Percentiles rank a stretch among this genome's conserved stretches.
Evolutionary conservation across 192 early-diverging fungal genomes (phyloP).

Genomic region (Backusella australiensis): DNA sequence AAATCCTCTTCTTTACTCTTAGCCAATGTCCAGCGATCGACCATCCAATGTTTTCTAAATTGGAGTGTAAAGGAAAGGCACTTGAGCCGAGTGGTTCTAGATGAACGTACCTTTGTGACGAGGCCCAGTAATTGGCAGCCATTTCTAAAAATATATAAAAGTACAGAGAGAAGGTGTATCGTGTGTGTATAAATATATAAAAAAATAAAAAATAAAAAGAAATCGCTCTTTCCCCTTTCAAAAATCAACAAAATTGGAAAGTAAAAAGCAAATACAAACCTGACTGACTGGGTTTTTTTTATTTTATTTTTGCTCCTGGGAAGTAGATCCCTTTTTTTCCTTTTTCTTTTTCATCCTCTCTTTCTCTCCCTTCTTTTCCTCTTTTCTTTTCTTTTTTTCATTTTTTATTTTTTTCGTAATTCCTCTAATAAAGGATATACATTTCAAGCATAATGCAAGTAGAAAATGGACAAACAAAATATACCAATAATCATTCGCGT

Average conservation of each 20-base stretch:
- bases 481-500: not conserved
- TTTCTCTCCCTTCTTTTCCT: not conserved
- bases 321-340: not conserved
- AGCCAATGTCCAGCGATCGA: slow-evolving; percentile 49
- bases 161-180: not conserved
- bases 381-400: not conserved
- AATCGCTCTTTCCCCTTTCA: not conserved
- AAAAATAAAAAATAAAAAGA: not conserved
- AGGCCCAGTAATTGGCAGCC: slow-evolving; percentile 77
- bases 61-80: not conserved
- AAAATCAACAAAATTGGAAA: slow-evolving; percentile 6
- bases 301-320: not conserved
- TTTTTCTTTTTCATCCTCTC: not conserved
- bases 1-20: slow-evolving; percentile 56
- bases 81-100: not conserved
- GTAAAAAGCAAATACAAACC: not conserved
- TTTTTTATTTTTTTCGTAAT: not conserved
- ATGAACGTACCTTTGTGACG: slow-evolving; percentile 58
- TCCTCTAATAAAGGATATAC: slow-evolving; percentile 8
- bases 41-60: slow-evolving; percentile 58
- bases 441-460: not conserved
- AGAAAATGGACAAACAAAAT: slow-evolving; percentile 4
- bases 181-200: not conserved
- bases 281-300: slow-evolving; percentile 3
- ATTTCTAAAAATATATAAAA: slow-evolving; percentile 32